A percentile compares a stretch with the other conserved stretches of the same genome.
Evolutionary conservation across 1,284 basidiomycete genomes (phyloP).

Genomic region (Peniophora sp.): DNA sequence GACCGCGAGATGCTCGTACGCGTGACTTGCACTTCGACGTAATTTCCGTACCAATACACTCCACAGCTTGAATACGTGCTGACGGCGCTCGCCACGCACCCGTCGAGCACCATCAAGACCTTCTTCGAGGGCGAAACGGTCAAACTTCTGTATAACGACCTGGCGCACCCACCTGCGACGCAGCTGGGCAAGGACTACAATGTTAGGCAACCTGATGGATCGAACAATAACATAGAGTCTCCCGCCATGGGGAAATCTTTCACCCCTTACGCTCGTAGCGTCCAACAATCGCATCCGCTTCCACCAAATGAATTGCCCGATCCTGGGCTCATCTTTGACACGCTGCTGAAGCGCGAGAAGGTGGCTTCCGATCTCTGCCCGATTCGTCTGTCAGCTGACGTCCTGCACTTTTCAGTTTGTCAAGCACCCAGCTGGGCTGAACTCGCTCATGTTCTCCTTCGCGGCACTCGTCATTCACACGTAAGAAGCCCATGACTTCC

Average conservation of each 20-base stretch:
- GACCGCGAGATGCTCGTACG: conserved; percentile 57
- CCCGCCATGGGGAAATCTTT: conserved; percentile 72
- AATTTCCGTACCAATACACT: conserved; percentile 11
- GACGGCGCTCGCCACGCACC: conserved; percentile 46
- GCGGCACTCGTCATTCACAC: conserved; percentile 77
- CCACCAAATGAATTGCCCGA: conserved; percentile 67
- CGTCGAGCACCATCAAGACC: conserved; percentile 33
- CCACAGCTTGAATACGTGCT: conserved; percentile 64
- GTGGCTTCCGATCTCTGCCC: conserved; percentile 25
- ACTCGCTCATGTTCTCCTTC: conserved; percentile 74
- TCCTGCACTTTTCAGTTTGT: conserved; percentile 41
- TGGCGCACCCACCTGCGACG: conserved; percentile 70
- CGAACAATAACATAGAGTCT: conserved; percentile 58
- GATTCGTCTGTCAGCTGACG: not conserved
- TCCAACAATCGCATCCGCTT: conserved; percentile 61
- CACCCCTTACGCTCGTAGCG: conserved; percentile 69
- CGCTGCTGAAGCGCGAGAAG: conserved; percentile 49
- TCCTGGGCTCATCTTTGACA: conserved; percentile 71
- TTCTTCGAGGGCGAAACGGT: conserved; percentile 47
- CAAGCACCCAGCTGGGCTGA: conserved; percentile 71
- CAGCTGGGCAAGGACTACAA: conserved; percentile 53
- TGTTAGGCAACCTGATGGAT: conserved; percentile 66
- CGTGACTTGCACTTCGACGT: not conserved
- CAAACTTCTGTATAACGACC: conserved; percentile 64
- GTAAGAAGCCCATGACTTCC: conserved; percentile 22